A percentile compares a stretch with the other conserved stretches of the same genome.
Evolutionary conservation across 345 rosid species (phyloP).

Genomic region (Heritiera littoralis): DNA sequence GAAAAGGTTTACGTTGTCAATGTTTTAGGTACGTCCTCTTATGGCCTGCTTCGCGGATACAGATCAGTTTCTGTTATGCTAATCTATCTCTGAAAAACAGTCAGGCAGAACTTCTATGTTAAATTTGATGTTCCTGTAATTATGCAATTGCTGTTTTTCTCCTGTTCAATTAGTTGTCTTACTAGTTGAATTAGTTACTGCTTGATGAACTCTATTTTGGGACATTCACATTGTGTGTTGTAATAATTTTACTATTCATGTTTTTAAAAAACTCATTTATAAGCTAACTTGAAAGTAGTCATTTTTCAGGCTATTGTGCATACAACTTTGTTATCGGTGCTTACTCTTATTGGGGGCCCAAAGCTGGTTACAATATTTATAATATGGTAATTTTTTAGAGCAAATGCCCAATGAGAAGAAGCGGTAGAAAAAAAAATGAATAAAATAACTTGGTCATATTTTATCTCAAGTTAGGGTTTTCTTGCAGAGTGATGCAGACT

Average conservation of each 20-base stretch:
- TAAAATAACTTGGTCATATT: conserved; percentile 13
- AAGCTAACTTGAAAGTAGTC: conserved; percentile 15
- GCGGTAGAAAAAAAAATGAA: neutral
- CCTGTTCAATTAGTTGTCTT: neutral
- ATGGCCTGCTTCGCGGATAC: neutral
- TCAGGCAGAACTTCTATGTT: neutral
- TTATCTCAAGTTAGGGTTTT: conserved; percentile 17
- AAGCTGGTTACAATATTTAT: conserved; percentile 85
- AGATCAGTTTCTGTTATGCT: neutral
- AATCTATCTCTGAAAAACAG: neutral
- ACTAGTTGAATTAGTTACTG: neutral
- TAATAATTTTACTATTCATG: neutral
- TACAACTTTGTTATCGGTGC: conserved; percentile 95
- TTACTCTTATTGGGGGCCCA: conserved; percentile 97
- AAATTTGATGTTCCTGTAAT: neutral
- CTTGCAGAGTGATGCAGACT: conserved; percentile 76
- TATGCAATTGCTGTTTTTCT: neutral
- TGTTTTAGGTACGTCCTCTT: conserved; percentile 60
- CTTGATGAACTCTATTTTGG: neutral
- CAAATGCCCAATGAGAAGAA: neutral
- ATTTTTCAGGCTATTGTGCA: conserved; percentile 66
- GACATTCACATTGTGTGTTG: neutral
- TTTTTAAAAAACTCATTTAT: neutral
- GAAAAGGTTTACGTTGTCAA: conserved; percentile 73
- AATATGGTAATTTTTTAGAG: conserved; percentile 27